Evolutionary conservation across 805 yeast species (phyloP).

Genomic region (Metschnikowia similis): DNA sequence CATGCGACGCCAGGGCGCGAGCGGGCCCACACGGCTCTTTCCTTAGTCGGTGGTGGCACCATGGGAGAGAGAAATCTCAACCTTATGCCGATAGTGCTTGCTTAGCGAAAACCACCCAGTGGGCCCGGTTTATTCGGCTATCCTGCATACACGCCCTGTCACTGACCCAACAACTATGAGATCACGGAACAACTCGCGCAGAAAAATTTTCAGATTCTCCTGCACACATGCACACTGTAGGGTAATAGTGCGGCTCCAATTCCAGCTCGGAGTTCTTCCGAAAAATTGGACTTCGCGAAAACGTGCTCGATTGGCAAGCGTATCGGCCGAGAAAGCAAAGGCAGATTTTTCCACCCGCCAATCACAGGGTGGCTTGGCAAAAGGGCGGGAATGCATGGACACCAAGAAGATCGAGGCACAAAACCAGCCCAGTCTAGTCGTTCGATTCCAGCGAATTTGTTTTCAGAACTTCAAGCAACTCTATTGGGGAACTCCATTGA

Average conservation of each 20-base stretch:
- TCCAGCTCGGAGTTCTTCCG: slow-evolving; percentile 6
- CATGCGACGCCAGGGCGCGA: not conserved
- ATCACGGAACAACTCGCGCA: slow-evolving; percentile 7
- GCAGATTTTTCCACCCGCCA: not conserved
- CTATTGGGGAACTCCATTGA: too few species aligned
- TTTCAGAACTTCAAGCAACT: too few species aligned
- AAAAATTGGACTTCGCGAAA: not conserved
- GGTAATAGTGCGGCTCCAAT: not conserved
- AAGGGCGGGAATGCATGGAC: too few species aligned
- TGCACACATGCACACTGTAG: not conserved
- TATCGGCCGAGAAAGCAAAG: not conserved
- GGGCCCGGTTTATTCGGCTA: not conserved
- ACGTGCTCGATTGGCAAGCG: not conserved
- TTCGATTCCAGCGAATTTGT: too few species aligned
- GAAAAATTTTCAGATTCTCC: slow-evolving; percentile 5
- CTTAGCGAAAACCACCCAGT: not conserved
- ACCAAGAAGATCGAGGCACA: too few species aligned
- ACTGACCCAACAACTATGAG: slow-evolving; percentile 4
- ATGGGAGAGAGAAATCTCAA: too few species aligned
- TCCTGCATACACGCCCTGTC: slow-evolving; percentile 2
- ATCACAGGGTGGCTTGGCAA: not conserved
- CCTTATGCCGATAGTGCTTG: not conserved
- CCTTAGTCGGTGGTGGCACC: too few species aligned
- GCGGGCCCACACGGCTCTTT: not conserved
- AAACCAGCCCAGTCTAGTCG: too few species aligned